Base-by-base conservation (phyloP, 2,329 filamentous ascomycete genomes). In the Trichoderma gracile region DNA sequence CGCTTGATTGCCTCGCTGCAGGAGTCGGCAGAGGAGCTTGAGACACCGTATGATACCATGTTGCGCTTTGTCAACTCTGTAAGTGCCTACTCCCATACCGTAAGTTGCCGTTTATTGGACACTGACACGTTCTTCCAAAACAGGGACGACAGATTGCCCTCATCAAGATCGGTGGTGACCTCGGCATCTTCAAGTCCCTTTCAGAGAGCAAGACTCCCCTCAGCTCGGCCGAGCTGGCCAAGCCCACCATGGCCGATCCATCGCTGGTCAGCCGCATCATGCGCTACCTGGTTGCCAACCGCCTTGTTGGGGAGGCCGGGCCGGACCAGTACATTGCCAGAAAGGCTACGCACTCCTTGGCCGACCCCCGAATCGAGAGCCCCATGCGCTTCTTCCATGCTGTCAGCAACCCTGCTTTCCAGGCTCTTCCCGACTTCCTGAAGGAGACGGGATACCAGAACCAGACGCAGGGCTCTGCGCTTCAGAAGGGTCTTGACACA, bases 201-300 rank as follows among this genome's bases (percentile, higher is more conserved):
- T 15, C 47, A 0, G 68, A 66, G 52, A 69, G 62, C 49, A 45
- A 66, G 54, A 61, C 46, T 0, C 69, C 69, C 3, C 23, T 70
- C 12, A 33, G 30, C 27, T 69, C 30, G 23, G 53, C 12, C 9
- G 69, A 27, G 66, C 76, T 17, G 67, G 71, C 53, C 19, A 21
- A 68, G 25, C 68, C 64, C 33, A 72, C 69, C 3, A 63, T 65
- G 8, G 73, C 71, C 9, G 68, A 74, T 4, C 71, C 70, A 5
- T 66, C 61, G 25, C 69, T 78, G 17, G 58, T 70, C 55, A 68
- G 70, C 27, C 74, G 75, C 45, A 65, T 78, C 14, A 65, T 78
- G 7, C 72, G 76, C 40, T 73, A 72, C 50, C 69, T 75, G 38
- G 72, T 72, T 15, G 69, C 76, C 1, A 73, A 73, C 56, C 71